Conservation (phyloP, 2,329 filamentous ascomycete genomes). For the Madurella fahalii region DNA sequence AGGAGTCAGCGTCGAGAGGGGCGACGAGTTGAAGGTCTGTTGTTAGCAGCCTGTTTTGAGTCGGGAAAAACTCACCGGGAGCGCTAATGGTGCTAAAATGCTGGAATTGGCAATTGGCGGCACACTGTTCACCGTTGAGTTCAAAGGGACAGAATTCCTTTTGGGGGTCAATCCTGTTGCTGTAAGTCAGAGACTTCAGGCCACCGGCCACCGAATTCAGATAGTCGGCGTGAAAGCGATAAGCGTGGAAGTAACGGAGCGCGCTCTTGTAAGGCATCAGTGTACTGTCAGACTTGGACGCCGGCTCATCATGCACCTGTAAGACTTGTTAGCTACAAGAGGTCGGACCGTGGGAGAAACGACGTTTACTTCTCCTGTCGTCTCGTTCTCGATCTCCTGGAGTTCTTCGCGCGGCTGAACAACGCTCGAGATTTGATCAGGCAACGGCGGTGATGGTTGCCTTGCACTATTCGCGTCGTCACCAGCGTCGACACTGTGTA, state of each 20-base stretch:
- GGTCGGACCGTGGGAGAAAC: constrained; percentile 24
- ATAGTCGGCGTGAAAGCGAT: constrained; percentile 82
- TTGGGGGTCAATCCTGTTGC: constrained; percentile 77
- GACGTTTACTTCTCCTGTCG: constrained; percentile 43
- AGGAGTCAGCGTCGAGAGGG: constrained; percentile 48
- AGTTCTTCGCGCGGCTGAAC: constrained; percentile 23
- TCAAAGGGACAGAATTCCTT: constrained; percentile 75
- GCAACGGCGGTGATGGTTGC: constrained; percentile 21
- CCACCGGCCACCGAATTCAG: constrained; percentile 66
- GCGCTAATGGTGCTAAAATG: constrained; percentile 73
- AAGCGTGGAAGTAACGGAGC: constrained; percentile 77
- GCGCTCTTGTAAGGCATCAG: constrained; percentile 72
- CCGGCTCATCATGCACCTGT: constrained; percentile 18
- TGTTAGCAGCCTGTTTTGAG: constrained; percentile 28
- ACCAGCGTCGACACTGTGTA: constrained; percentile 26
- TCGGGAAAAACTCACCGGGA: constrained; percentile 61
- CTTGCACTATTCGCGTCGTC: constrained; percentile 28
- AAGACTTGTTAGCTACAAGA: constrained; percentile 23
- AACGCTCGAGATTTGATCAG: constrained; percentile 32
- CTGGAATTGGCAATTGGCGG: constrained; percentile 65
- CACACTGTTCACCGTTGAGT: constrained; percentile 63
- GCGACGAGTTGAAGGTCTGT: constrained; percentile 29
- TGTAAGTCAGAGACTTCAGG: constrained; percentile 87
- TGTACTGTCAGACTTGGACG: constrained; percentile 10
- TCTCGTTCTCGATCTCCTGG: constrained; percentile 28